phyloP scores from a whole-genome alignment of 306 rosid genomes.

The Pachyrhizus erosus region DNA sequence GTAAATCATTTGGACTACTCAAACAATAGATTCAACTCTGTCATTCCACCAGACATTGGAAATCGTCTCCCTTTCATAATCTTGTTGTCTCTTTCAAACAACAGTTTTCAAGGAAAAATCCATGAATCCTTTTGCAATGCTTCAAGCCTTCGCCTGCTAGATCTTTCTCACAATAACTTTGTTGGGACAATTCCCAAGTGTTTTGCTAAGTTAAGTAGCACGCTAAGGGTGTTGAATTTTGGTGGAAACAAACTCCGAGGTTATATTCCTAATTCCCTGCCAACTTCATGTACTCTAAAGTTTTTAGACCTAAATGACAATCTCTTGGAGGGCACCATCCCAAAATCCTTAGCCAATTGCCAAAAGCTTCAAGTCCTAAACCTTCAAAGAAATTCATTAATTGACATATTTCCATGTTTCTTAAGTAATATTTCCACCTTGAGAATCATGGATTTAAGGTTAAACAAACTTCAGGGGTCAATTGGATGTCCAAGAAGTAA shows the following conservation, averaged over 20 bases:
- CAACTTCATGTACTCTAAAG: constrained; percentile 17
- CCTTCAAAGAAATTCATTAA: too few species aligned
- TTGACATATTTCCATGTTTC: too few species aligned
- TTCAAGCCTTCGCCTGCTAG: constrained; percentile 23
- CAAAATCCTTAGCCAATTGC: too few species aligned
- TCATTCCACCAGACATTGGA: constrained; percentile 26
- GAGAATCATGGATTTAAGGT: too few species aligned
- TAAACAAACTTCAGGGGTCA: too few species aligned
- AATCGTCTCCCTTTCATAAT: background rate
- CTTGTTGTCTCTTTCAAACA: constrained; percentile 25
- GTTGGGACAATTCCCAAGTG: constrained; percentile 42
- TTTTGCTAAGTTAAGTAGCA: background rate
- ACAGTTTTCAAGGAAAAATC: constrained; percentile 18
- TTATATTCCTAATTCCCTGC: background rate
- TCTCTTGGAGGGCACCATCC: too few species aligned
- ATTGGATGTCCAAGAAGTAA: too few species aligned
- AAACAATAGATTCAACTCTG: constrained; percentile 40
- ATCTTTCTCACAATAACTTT: constrained; percentile 47
- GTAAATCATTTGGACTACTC: constrained; percentile 40
- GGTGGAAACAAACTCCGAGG: constrained; percentile 37
- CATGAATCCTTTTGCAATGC: constrained; percentile 47
- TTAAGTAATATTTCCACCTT: too few species aligned
- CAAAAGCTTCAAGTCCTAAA: too few species aligned
- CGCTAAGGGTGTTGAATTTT: constrained; percentile 25
- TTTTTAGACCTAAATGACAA: too few species aligned